A percentile compares a stretch with the other conserved stretches of the same genome.
Evolutionary conservation across 1,284 basidiomycete genomes (phyloP).

Genomic region (Marasmius oreades): DNA sequence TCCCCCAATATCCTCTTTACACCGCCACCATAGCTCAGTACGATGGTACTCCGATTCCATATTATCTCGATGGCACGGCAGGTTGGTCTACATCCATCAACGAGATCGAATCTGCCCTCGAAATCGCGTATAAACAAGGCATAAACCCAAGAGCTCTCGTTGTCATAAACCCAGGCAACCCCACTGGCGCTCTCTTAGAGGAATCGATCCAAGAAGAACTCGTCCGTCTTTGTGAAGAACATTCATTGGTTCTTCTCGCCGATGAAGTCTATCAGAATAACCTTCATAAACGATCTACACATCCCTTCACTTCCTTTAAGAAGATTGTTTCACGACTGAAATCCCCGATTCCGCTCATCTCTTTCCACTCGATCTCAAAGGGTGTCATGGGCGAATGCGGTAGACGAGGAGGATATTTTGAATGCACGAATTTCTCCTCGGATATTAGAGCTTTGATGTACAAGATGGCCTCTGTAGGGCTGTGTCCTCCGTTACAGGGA

Average conservation of each 20-base stretch:
- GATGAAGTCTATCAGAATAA: constrained; percentile 97
- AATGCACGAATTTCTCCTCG: constrained; percentile 75
- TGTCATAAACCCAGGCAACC: constrained; percentile 96
- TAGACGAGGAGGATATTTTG: constrained; percentile 91
- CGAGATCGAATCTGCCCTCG: constrained; percentile 68
- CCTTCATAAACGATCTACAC: constrained; percentile 64
- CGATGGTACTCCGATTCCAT: constrained; percentile 80
- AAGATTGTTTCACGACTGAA: constrained; percentile 67
- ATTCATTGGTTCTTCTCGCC: constrained; percentile 85
- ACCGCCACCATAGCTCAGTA: constrained; percentile 91
- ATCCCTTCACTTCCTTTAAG: constrained; percentile 92
- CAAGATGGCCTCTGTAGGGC: constrained; percentile 89
- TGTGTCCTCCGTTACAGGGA: constrained; percentile 87
- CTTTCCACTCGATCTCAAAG: constrained; percentile 96
- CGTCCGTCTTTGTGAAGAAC: constrained; percentile 78
- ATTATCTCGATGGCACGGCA: constrained; percentile 81
- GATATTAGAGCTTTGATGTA: constrained; percentile 85
- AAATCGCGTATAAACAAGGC: constrained; percentile 64
- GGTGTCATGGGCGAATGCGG: constrained; percentile 94
- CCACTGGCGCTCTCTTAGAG: constrained; percentile 83
- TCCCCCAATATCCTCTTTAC: constrained; percentile 98
- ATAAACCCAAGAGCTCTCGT: constrained; percentile 78
- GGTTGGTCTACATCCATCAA: constrained; percentile 85
- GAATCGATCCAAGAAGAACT: constrained; percentile 70
- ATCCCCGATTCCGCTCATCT: constrained; percentile 76